Conservation (phyloP, 495 filamentous ascomycete species). For the Trichoderma asperelloides region DNA sequence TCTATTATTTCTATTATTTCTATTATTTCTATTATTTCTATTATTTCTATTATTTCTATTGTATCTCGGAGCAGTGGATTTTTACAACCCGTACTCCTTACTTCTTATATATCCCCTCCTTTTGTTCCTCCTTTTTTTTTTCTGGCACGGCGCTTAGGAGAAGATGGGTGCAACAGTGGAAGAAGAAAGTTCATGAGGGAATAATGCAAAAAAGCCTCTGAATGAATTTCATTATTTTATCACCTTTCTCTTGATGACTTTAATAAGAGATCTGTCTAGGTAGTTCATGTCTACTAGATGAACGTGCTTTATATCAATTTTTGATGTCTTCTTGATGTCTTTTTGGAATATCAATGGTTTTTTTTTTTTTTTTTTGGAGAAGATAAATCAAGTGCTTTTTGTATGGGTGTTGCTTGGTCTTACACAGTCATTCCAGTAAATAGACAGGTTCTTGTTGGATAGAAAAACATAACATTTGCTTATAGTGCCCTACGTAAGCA, state of each 20-base stretch:
- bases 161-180: neutral
- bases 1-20: neutral
- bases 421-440: neutral
- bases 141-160: neutral
- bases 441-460: neutral
- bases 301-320: neutral
- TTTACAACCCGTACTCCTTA: neutral
- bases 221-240: neutral
- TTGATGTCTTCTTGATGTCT: neutral
- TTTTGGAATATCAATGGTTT: neutral
- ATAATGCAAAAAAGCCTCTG: neutral
- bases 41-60: slow-evolving; percentile 25
- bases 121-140: neutral
- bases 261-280: neutral
- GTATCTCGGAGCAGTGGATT: neutral
- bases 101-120: neutral
- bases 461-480: neutral
- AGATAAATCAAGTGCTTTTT: neutral
- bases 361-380: neutral
- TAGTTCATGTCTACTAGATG: neutral
- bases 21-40: neutral
- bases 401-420: neutral
- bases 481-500: neutral
- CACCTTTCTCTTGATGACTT: neutral
- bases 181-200: neutral